These are phyloP conservation scores for Kazachstania bromeliacearum DNA, from an alignment of 805 yeast species.

Conservation along the genomic window DNA sequence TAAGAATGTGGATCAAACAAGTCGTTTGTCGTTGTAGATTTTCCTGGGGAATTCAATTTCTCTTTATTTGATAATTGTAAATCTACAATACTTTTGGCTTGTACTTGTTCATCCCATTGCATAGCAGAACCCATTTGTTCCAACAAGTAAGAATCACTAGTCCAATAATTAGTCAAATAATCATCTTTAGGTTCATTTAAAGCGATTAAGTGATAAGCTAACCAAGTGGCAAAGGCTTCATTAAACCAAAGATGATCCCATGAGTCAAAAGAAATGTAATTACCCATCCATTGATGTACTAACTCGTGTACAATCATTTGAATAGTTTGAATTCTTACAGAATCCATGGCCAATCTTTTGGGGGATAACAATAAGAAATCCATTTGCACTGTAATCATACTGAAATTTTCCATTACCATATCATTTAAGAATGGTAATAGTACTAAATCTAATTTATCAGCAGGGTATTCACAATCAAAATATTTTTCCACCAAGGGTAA, in stretches of 20 bases:
- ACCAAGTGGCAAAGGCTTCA: slow-evolving; percentile 71
- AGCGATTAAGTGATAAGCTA: slow-evolving; percentile 42
- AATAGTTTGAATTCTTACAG: slow-evolving; percentile 31
- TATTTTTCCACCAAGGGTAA: slow-evolving; percentile 40
- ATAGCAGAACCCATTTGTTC: slow-evolving; percentile 13
- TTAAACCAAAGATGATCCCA: slow-evolving; percentile 68
- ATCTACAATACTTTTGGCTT: slow-evolving; percentile 12
- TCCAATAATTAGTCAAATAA: slow-evolving; percentile 16
- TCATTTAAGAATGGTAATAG: slow-evolving; percentile 64
- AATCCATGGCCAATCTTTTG: slow-evolving; percentile 18
- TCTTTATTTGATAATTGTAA: slow-evolving; percentile 7
- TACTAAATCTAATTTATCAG: slow-evolving; percentile 56
- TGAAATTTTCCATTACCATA: slow-evolving; percentile 78
- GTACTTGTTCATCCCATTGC: slow-evolving; percentile 10
- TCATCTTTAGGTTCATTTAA: slow-evolving; percentile 18
- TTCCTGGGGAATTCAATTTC: not conserved
- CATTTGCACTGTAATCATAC: slow-evolving; percentile 51
- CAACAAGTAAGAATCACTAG: slow-evolving; percentile 16
- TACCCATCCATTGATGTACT: slow-evolving; percentile 77
- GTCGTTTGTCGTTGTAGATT: slow-evolving; percentile 17
- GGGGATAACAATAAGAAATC: slow-evolving; percentile 38
- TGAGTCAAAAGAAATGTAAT: slow-evolving; percentile 53
- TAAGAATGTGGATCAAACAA: slow-evolving; percentile 26
- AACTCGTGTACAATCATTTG: slow-evolving; percentile 63
- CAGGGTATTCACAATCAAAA: slow-evolving; percentile 43